Conservation (phyloP, 2,329 filamentous ascomycete genomes). For the Diaporthe caulivora region DNA sequence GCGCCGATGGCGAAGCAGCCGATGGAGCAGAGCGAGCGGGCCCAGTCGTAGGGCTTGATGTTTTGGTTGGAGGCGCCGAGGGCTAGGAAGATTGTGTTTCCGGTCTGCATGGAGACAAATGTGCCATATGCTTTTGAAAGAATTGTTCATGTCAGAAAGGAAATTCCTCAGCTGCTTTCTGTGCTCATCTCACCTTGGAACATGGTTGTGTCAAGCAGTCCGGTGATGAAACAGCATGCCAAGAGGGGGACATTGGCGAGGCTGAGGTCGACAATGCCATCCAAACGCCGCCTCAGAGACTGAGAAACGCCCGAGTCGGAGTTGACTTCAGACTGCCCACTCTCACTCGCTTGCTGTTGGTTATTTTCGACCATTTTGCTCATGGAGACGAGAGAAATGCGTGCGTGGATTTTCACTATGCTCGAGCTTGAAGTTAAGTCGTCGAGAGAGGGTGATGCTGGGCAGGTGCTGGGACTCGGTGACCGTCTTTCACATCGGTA, state of each 20-base stretch:
- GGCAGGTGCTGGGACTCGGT: background rate
- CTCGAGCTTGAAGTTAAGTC: background rate
- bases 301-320: background rate
- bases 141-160: background rate
- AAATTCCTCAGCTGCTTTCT: background rate
- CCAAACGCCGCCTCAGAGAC: background rate
- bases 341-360: background rate
- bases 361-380: background rate
- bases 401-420: background rate
- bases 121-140: slow-evolving; percentile 54
- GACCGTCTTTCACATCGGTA: background rate
- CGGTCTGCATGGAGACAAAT: slow-evolving; percentile 57
- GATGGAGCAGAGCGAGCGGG: slow-evolving; percentile 57
- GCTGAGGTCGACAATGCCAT: slow-evolving; percentile 29
- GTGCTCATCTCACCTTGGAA: slow-evolving; percentile 39
- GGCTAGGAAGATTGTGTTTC: slow-evolving; percentile 58
- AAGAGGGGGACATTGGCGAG: slow-evolving; percentile 39
- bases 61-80: slow-evolving; percentile 55
- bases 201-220: slow-evolving; percentile 42
- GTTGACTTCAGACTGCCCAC: background rate
- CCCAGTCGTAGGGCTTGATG: slow-evolving; percentile 55
- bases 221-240: slow-evolving; percentile 41
- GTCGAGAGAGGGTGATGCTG: background rate
- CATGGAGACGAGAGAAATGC: background rate
- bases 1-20: slow-evolving; percentile 56